These are phyloP conservation scores for Pseudonitzschia delicatissima DNA, from an alignment of 108 stramenopile species.

Conservation along the genomic window DNA sequence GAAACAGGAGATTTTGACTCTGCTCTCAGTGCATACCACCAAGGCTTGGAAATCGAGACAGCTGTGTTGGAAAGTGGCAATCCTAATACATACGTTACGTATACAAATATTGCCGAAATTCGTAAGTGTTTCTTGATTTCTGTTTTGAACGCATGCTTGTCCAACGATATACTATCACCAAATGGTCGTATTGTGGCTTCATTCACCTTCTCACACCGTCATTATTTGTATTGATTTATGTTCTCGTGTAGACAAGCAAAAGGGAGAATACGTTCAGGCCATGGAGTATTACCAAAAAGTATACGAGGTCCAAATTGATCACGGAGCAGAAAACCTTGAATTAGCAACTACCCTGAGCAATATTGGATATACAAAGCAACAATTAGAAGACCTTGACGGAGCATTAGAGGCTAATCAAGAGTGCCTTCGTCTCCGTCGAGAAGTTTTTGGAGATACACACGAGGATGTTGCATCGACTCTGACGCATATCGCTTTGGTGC, in stretches of 20 bases:
- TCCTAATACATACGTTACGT: conserved; percentile 53
- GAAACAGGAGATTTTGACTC: conserved; percentile 47
- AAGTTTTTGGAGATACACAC: conserved; percentile 38
- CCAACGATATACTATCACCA: no score
- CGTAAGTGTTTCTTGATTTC: conserved; percentile 1
- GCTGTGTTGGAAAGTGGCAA: conserved; percentile 40
- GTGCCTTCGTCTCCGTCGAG: conserved; percentile 46
- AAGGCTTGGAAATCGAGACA: conserved; percentile 53
- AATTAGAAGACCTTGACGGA: conserved; percentile 38
- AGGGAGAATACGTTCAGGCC: conserved; percentile 38
- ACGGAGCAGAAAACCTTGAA: conserved; percentile 22
- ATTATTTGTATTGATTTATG: no score
- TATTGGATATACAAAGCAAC: conserved; percentile 50
- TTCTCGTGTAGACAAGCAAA: conserved; percentile 33
- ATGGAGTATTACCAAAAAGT: conserved; percentile 43
- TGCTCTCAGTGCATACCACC: conserved; percentile 49
- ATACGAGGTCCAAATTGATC: conserved; percentile 27
- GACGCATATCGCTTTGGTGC: conserved; percentile 45
- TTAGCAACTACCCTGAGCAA: conserved; percentile 51
- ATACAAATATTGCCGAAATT: conserved; percentile 62
- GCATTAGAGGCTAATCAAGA: conserved; percentile 49
- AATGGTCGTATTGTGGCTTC: no score
- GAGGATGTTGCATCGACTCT: conserved; percentile 55
- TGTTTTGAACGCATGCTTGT: not conserved
- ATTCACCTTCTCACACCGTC: no score